phyloP scores from a whole-genome alignment of 345 rosid genomes.

The Erysimum cheiranthoides region DNA sequence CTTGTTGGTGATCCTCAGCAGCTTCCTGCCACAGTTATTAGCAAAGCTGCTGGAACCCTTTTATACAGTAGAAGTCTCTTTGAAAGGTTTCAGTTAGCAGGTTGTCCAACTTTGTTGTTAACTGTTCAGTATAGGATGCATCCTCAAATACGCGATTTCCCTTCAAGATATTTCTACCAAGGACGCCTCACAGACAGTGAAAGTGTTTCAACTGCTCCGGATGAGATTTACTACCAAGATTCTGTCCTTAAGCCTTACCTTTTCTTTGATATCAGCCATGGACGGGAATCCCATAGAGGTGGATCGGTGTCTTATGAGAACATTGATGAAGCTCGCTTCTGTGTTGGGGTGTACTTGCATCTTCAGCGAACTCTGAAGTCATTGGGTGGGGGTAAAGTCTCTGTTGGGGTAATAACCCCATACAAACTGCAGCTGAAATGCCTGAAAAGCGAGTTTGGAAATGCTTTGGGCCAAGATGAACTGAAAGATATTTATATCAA shows the following conservation, averaged over 20 bases:
- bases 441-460: conserved; percentile 85
- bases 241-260: conserved; percentile 86
- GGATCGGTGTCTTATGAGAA: conserved; percentile 98
- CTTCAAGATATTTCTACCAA: conserved; percentile 94
- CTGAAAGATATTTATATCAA: conserved; percentile 94
- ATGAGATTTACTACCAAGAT: conserved; percentile 86
- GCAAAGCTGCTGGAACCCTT: conserved; percentile 98
- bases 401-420: conserved; percentile 96
- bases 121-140: conserved; percentile 99
- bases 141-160: conserved; percentile 96
- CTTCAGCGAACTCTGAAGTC: conserved; percentile 82
- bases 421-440: conserved; percentile 97
- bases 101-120: conserved; percentile 93
- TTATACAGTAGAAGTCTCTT: conserved; percentile 95
- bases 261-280: conserved; percentile 87
- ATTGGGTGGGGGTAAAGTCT: conserved; percentile 65
- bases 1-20: conserved; percentile 99
- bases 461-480: conserved; percentile 80
- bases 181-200: conserved; percentile 98
- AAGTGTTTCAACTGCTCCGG: conserved; percentile 74
- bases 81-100: conserved; percentile 98
- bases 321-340: conserved; percentile 88
- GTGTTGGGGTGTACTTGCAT: conserved; percentile 89
- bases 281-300: conserved; percentile 95
- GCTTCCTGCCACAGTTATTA: conserved; percentile 99